Evolutionary conservation across 495 filamentous ascomycete species (phyloP).

Genomic region (Tuber magnatum): DNA sequence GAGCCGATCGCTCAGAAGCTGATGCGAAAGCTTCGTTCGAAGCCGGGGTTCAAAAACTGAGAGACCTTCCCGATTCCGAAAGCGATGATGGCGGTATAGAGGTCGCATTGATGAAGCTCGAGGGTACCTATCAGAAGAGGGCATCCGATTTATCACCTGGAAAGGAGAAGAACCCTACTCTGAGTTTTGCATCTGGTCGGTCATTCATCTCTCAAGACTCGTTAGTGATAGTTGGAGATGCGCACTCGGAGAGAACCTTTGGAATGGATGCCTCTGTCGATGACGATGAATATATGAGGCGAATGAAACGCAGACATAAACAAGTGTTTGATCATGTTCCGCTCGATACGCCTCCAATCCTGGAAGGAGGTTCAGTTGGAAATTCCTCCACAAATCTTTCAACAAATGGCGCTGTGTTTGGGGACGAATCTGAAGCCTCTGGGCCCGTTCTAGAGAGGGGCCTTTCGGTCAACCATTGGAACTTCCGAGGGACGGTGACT

Average conservation of each 20-base stretch:
- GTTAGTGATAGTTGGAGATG: constrained; percentile 13
- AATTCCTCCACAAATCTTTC: constrained; percentile 14
- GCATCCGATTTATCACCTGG: constrained; percentile 45
- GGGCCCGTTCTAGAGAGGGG: constrained; percentile 20
- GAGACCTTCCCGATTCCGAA: constrained; percentile 75
- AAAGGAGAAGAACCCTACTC: constrained; percentile 30
- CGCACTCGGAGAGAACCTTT: constrained; percentile 13
- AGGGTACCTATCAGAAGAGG: constrained; percentile 69
- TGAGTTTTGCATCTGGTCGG: constrained; percentile 15
- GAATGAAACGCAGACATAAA: constrained; percentile 39
- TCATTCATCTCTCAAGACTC: constrained; percentile 24
- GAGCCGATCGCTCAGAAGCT: constrained; percentile 16
- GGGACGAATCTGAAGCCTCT: constrained; percentile 51
- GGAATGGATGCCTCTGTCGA: constrained; percentile 27
- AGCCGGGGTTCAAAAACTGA: constrained; percentile 77
- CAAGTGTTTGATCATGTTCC: constrained; percentile 39
- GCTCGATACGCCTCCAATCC: constrained; percentile 26
- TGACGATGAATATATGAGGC: constrained; percentile 20
- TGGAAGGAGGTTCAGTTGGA: constrained; percentile 6
- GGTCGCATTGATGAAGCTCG: constrained; percentile 82
- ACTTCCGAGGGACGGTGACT: constrained; percentile 10
- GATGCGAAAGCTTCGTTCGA: constrained; percentile 68
- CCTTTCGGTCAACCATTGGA: constrained; percentile 11
- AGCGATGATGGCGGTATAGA: constrained; percentile 87
- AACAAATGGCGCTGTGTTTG: background rate